These are phyloP conservation scores for Phylloporus sp. DNA, from an alignment of 768 basidiomycete species.

Conservation along the genomic window DNA sequence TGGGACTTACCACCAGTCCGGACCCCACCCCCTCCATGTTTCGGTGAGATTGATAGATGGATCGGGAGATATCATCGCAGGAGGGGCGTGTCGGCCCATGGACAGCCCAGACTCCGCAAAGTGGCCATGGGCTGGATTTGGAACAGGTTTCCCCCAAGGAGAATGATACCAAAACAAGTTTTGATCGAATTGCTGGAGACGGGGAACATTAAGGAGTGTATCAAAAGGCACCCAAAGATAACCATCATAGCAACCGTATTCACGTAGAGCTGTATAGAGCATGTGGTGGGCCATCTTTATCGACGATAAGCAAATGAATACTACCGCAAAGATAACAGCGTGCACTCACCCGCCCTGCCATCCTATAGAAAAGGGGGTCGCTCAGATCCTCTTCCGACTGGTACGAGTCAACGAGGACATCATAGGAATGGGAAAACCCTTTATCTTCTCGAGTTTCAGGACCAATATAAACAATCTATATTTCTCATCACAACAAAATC, in stretches of 20 bases:
- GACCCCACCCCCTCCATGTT: conserved; percentile 37
- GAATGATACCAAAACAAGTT: conserved; percentile 47
- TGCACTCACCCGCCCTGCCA: conserved; percentile 39
- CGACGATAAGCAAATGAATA: neutral
- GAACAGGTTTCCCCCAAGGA: conserved; percentile 40
- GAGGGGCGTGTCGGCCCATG: conserved; percentile 33
- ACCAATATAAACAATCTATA: conserved; percentile 45
- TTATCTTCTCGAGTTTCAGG: conserved; percentile 42
- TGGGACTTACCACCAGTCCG: conserved; percentile 40
- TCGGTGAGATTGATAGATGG: conserved; percentile 34
- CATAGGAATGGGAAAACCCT: conserved; percentile 46
- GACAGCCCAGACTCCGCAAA: conserved; percentile 12
- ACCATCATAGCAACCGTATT: conserved; percentile 43
- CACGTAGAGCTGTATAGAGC: conserved; percentile 43
- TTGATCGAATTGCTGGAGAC: conserved; percentile 43
- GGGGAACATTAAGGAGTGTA: conserved; percentile 45
- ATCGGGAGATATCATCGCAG: conserved; percentile 40
- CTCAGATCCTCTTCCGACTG: conserved; percentile 40
- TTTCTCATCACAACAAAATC: neutral
- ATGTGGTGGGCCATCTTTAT: conserved; percentile 48
- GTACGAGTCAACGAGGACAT: conserved; percentile 45
- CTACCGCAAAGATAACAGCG: neutral
- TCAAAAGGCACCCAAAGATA: conserved; percentile 53
- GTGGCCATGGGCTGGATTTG: conserved; percentile 32
- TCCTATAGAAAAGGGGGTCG: conserved; percentile 34